Evolutionary conservation across 345 rosid genomes (phyloP), one percentile per base, ranked within the genome.

Genomic region (Eucalyptus cloeziana): DNA sequence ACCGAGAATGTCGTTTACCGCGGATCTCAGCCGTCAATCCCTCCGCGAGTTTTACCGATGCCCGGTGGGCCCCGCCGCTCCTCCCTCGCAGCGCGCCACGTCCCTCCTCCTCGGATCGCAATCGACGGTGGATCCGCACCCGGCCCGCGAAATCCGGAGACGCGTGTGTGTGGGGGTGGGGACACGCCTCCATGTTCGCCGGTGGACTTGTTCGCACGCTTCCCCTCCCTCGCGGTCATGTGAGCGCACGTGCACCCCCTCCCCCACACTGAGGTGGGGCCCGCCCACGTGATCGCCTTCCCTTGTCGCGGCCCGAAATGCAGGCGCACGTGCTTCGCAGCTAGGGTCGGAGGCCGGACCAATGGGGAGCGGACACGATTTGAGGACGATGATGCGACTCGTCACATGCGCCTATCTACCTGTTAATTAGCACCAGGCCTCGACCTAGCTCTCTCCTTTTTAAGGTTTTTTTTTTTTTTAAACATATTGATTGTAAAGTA

Each of bases 171-270:
- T 4, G 58, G 24, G 58, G 9, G 58, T 2, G 86, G 80, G 91
- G 89, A 50, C 83, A 15, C 33, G 58, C 22, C 52, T 30, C 83
- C 91, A 85, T 88, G 91, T 91, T 89, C 91, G 89, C 37, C 62
- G 16, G 85, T 27, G n/a, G 37, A 10, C 7, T 5, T 49, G 30
- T 13, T 27, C 51, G 85, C 87, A 62, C 25, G 21, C 71, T 50
- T 40, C 43, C 85, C 25, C 60, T 8, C 60, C 2, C 60, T 56
- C 62, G 30, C 37, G 81, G 37, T 91, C 98, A 96, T 93, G 97
- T 95, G 98, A 92, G 47, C 83, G 94, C 96, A 94, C 95, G 96
- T 95, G 95, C 93, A 17, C 7, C 5, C 14, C 27, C 16, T 24
- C 10, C 9, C 44, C 44, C 44, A 1, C 44, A 5, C 93, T 92